Conservation (phyloP, 2,329 filamentous ascomycete species). For the Emmonsiellopsis sp. region DNA sequence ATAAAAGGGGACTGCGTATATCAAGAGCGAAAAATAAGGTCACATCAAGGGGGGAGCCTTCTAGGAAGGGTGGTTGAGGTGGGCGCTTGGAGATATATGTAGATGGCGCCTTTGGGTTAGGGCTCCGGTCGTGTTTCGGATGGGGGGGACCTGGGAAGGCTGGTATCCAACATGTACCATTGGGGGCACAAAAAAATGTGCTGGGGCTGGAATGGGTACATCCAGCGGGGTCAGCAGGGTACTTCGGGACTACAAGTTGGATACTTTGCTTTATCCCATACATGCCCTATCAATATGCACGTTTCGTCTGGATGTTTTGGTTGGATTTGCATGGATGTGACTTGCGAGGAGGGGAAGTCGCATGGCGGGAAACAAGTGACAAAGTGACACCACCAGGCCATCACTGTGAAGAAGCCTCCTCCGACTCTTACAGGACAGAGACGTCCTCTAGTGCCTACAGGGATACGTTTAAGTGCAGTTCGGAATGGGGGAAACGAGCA, state of each 20-base stretch:
- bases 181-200: neutral
- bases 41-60: conserved; percentile 1
- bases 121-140: neutral
- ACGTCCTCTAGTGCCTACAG: neutral
- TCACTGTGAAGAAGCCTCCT: conserved; percentile 1
- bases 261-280: neutral
- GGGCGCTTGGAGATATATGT: conserved; percentile 7
- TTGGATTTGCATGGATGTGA: neutral
- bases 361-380: conserved; percentile 1
- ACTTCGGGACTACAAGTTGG: neutral
- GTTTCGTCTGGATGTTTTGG: neutral
- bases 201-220: neutral
- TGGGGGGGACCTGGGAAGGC: neutral
- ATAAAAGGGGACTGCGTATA: neutral
- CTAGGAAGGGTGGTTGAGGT: neutral
- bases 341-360: neutral
- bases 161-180: neutral
- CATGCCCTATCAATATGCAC: neutral
- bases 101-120: neutral
- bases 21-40: neutral
- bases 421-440: neutral
- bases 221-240: neutral
- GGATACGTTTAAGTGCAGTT: neutral
- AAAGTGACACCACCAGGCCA: conserved; percentile 1
- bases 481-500: neutral